A percentile compares a stretch with the other conserved stretches of the same genome.
These are phyloP conservation scores for Zygosaccharomyces pseudobailii DNA, from an alignment of 1,139 yeast genomes.

Conservation along the genomic window DNA sequence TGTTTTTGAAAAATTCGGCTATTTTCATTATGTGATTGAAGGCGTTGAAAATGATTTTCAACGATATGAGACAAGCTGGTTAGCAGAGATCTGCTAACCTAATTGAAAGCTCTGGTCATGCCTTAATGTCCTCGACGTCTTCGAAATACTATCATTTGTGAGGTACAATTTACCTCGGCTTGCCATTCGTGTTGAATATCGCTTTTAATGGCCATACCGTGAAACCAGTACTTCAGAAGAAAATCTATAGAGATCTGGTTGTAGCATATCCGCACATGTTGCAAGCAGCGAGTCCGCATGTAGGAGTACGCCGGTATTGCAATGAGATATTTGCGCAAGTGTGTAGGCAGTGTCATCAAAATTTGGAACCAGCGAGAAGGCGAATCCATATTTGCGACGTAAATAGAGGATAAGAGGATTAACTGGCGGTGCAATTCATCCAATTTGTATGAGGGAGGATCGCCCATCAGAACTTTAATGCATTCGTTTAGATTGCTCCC, in stretches of 20 bases:
- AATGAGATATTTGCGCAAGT: slow-evolving; percentile 5
- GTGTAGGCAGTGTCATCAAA: slow-evolving; percentile 6
- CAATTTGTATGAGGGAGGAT: neutral
- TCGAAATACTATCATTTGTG: neutral
- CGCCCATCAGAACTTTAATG: slow-evolving; percentile 4
- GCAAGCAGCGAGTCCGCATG: slow-evolving; percentile 7
- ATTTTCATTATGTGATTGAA: neutral
- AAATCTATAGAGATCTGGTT: slow-evolving; percentile 12
- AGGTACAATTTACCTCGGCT: slow-evolving; percentile 1
- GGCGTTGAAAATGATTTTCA: slow-evolving; percentile 2
- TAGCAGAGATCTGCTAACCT: neutral
- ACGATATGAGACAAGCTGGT: neutral
- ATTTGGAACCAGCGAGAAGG: slow-evolving; percentile 14
- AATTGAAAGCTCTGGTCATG: no score
- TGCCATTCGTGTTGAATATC: slow-evolving; percentile 2
- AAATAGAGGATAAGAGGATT: slow-evolving; percentile 7
- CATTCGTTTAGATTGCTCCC: slow-evolving; percentile 10
- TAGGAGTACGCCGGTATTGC: slow-evolving; percentile 12
- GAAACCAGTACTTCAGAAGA: slow-evolving; percentile 9
- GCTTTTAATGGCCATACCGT: slow-evolving; percentile 1
- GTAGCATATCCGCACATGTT: slow-evolving; percentile 12
- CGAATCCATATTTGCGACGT: slow-evolving; percentile 2
- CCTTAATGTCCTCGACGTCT: neutral
- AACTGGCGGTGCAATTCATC: neutral
- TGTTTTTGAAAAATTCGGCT: neutral